These are phyloP conservation scores for Olyra latifolia DNA, from an alignment of 176 grass and related monocot genomes.

Conservation along the genomic window DNA sequence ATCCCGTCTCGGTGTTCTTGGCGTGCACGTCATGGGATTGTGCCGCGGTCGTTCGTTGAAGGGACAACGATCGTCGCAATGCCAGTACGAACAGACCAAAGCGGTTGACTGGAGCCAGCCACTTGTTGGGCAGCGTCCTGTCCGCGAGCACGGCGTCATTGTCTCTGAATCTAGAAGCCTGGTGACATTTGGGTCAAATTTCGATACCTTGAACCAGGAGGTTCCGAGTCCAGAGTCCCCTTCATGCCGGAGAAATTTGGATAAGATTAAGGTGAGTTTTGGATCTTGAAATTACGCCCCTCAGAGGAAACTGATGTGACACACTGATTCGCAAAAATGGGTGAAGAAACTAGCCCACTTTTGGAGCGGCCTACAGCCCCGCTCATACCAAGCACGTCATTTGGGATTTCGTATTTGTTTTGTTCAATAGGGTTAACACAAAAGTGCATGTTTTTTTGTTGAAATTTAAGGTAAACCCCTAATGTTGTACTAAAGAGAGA, in stretches of 20 bases:
- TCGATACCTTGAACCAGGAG: background rate
- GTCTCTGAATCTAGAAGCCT: background rate
- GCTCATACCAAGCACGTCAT: too few species aligned
- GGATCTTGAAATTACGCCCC: background rate
- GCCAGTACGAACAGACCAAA: background rate
- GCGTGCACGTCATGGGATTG: conserved; percentile 19
- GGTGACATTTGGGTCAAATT: background rate
- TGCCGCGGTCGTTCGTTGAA: background rate
- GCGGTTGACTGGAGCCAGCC: background rate
- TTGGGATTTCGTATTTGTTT: too few species aligned
- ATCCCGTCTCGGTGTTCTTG: conserved; percentile 3
- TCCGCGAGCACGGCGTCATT: too few species aligned
- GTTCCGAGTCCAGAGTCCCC: background rate
- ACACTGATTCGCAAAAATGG: too few species aligned
- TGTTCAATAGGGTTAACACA: too few species aligned
- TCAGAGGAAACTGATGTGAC: too few species aligned
- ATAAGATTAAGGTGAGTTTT: background rate
- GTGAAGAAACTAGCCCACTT: too few species aligned
- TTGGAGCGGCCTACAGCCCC: too few species aligned
- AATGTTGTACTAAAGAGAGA: too few species aligned
- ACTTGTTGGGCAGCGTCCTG: background rate
- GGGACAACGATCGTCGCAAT: background rate
- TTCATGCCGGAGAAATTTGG: background rate
- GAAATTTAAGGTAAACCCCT: too few species aligned
- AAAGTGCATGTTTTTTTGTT: too few species aligned